These are phyloP conservation scores for Silene conica DNA, from an alignment of 148 eudicot species.

Conservation along the genomic window DNA sequence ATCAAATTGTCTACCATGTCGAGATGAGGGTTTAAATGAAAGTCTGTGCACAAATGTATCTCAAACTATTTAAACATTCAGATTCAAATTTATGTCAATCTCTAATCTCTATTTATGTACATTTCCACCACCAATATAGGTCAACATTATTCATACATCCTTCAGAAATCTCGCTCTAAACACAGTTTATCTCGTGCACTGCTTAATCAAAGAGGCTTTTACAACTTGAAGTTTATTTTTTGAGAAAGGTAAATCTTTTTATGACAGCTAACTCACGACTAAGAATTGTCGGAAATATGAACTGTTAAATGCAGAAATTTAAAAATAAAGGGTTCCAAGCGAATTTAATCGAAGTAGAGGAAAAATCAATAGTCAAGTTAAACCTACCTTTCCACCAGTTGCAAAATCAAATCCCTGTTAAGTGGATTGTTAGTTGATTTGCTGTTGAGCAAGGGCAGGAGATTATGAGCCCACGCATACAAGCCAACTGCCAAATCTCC, in stretches of 20 bases:
- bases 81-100: background rate
- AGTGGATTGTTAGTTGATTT: slow-evolving; percentile 27
- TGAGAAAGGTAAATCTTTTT: too few relatives aligned
- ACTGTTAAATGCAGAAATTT: background rate
- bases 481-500: slow-evolving; percentile 69
- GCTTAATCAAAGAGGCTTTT: too few relatives aligned
- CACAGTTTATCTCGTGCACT: background rate
- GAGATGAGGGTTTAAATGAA: background rate
- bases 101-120: background rate
- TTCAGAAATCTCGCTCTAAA: background rate
- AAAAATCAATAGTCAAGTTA: too few relatives aligned
- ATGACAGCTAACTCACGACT: background rate
- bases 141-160: background rate
- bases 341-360: background rate
- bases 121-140: background rate
- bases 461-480: slow-evolving; percentile 67
- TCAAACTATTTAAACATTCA: background rate
- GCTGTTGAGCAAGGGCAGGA: slow-evolving; percentile 16
- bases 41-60: slow-evolving; percentile 1
- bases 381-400: slow-evolving; percentile 65
- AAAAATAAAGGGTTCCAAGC: background rate
- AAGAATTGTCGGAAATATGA: background rate
- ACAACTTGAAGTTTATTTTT: too few relatives aligned
- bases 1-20: background rate
- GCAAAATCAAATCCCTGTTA: slow-evolving; percentile 71